phyloP scores from a whole-genome alignment of 768 basidiomycete genomes.

The Termitomyces sp. region DNA sequence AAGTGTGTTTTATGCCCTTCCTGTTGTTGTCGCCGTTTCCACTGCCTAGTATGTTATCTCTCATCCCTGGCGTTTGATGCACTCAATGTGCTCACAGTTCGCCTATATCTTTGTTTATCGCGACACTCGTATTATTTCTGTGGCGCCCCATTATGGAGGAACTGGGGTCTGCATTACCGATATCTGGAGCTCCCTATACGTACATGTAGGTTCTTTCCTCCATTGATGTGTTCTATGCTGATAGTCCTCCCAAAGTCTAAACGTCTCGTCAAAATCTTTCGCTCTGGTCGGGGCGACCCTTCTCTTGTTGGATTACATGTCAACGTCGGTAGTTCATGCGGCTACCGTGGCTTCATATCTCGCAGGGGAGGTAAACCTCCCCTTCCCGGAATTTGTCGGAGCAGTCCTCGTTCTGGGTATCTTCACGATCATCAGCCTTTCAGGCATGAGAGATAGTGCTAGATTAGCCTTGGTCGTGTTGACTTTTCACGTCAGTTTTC shows the following conservation, averaged over 20 bases:
- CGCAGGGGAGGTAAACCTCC: slow-evolving; percentile 54
- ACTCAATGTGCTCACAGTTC: slow-evolving; percentile 36
- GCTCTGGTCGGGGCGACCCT: slow-evolving; percentile 49
- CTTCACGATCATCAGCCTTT: slow-evolving; percentile 52
- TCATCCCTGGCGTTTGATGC: background rate
- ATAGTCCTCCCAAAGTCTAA: slow-evolving; percentile 35
- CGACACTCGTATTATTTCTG: slow-evolving; percentile 57
- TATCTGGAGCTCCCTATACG: slow-evolving; percentile 65
- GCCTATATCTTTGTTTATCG: slow-evolving; percentile 62
- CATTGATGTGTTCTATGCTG: background rate
- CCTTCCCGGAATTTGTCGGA: slow-evolving; percentile 52
- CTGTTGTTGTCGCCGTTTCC: slow-evolving; percentile 57
- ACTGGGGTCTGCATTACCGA: slow-evolving; percentile 63
- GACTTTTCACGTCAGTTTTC: slow-evolving; percentile 48
- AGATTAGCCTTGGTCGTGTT: slow-evolving; percentile 55
- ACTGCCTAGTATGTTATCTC: slow-evolving; percentile 53
- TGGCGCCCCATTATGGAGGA: slow-evolving; percentile 78
- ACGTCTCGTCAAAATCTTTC: slow-evolving; percentile 62
- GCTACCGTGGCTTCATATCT: slow-evolving; percentile 69
- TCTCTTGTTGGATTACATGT: slow-evolving; percentile 64
- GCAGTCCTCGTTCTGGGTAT: slow-evolving; percentile 50
- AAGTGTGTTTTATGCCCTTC: slow-evolving; percentile 66
- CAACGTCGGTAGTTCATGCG: slow-evolving; percentile 68
- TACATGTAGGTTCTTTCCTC: slow-evolving; percentile 43
- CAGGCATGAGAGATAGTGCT: slow-evolving; percentile 60